Base-by-base conservation (phyloP, 192 early-diverging fungal species). In the Lobosporangium transversale region DNA sequence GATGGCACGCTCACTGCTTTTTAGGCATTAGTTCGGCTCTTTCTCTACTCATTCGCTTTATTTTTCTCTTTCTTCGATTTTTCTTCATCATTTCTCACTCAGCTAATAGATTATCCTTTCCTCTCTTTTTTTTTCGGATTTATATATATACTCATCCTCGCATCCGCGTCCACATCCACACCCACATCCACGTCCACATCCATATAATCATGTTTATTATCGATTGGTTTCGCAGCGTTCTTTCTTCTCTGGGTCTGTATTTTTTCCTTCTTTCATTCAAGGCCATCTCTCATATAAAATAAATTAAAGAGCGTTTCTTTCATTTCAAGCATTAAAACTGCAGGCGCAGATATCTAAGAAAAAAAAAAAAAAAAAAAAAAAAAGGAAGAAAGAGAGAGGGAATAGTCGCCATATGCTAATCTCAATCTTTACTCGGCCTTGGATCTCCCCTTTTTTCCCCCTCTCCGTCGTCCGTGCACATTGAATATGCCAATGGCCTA, bases 211-310 rank as follows among this genome's bases (percentile, higher is more conserved):
- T 97, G 95, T 98, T 98, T 83, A 85, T 99, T 68, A 87, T 98
- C 74, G 94, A 94, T 83, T 99, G 97, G 97, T 97, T 99, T 85
- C 95, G 89, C 84, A 93, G 95, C 79, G 93, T 98, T 43, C 86
- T 99, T 65, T 84, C 89, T 67, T 86, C 85, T 60, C 87, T 97
- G 54, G 97, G 97, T n/a, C n/a, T 97, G 91, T 82, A 88, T 79
- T 18, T 37, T 17, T 33, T 17, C 29, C 30, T 42, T 42, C 12
- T 53, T 31, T 47, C 10, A 8, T 30, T 44, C 32, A 15, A 21
- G 14, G n/a, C 59, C 24, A n/a, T 24, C 18, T 15, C 43, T 24
- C 9, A 5, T 48, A 48, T 18, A 11, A 48, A 1, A 12, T 2
- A 53, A 1, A 53, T 11, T 12, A 53, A 31, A 53, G 26, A 30